Evolutionary conservation across 106 monocot genomes (phyloP).

Genomic region (Hemerocallis citrina): DNA sequence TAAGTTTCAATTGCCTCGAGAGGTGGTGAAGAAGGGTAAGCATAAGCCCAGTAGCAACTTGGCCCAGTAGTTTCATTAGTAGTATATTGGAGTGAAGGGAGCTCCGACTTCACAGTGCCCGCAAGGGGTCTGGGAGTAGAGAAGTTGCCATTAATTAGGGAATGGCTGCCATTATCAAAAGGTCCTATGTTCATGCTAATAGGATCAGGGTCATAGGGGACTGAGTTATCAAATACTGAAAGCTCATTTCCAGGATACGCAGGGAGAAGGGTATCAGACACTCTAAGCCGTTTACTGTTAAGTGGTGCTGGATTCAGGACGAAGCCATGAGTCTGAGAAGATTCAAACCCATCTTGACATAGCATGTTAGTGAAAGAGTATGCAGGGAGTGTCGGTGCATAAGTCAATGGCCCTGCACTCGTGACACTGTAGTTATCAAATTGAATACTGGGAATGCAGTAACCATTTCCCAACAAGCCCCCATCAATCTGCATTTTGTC

Average conservation of each 20-base stretch:
- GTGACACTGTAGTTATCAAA: slow-evolving; percentile 9
- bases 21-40: slow-evolving; percentile 1
- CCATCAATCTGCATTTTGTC: slow-evolving; percentile 10
- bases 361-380: slow-evolving; percentile 9
- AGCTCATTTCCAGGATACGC: background rate
- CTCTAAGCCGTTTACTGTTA: background rate
- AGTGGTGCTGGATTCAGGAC: background rate
- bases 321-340: slow-evolving; percentile 10
- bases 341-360: slow-evolving; percentile 11
- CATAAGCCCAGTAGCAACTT: slow-evolving; percentile 13
- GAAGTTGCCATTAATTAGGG: slow-evolving; percentile 56
- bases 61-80: slow-evolving; percentile 27
- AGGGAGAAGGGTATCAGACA: slow-evolving; percentile 14
- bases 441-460: background rate
- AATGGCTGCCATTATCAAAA: slow-evolving; percentile 46
- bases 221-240: slow-evolving; percentile 13
- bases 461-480: background rate
- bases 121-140: slow-evolving; percentile 46
- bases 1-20: slow-evolving; percentile 11
- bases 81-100: slow-evolving; percentile 99
- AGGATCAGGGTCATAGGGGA: slow-evolving; percentile 31
- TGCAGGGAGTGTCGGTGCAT: slow-evolving; percentile 11
- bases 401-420: no score
- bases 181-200: slow-evolving; percentile 10
- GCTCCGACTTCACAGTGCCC: slow-evolving; percentile 74